phyloP scores from a whole-genome alignment of 495 filamentous ascomycete species.

The Gamarada debralockiae region DNA sequence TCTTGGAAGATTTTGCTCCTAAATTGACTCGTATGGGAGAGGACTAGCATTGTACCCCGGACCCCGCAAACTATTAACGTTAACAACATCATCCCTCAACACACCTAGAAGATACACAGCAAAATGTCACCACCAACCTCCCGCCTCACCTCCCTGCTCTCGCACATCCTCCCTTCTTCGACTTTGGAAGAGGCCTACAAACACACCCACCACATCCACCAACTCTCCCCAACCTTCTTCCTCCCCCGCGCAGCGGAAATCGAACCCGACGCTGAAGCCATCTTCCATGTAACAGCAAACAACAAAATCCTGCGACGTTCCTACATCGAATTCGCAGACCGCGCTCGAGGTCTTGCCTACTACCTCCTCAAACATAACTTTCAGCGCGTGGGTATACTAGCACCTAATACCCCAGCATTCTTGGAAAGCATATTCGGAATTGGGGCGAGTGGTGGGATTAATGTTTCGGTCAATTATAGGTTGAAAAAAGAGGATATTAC shows the following conservation, averaged over 20 bases:
- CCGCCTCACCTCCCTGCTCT: conserved; percentile 50
- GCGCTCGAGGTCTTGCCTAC: conserved; percentile 82
- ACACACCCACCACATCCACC: conserved; percentile 57
- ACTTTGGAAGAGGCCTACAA: conserved; percentile 29
- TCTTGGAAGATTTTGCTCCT: too few species aligned
- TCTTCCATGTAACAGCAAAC: conserved; percentile 85
- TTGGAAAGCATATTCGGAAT: conserved; percentile 88
- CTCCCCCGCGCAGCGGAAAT: conserved; percentile 83
- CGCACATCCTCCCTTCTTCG: conserved; percentile 52
- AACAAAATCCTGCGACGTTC: conserved; percentile 62
- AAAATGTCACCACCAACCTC: conserved; percentile 45
- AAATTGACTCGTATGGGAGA: too few species aligned
- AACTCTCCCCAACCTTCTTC: conserved; percentile 85
- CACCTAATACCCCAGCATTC: conserved; percentile 92
- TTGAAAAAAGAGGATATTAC: conserved; percentile 82
- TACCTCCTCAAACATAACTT: conserved; percentile 69
- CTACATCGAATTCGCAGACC: conserved; percentile 78
- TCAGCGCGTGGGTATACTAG: conserved; percentile 74
- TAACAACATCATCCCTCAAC: neutral
- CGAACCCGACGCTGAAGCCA: conserved; percentile 83
- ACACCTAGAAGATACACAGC: neutral
- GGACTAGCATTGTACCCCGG: too few species aligned
- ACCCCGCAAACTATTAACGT: neutral
- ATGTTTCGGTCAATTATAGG: conserved; percentile 86
- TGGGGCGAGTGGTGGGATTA: conserved; percentile 75